Conservation (phyloP, 2,329 filamentous ascomycete species). For the Aspergillus sp. region DNA sequence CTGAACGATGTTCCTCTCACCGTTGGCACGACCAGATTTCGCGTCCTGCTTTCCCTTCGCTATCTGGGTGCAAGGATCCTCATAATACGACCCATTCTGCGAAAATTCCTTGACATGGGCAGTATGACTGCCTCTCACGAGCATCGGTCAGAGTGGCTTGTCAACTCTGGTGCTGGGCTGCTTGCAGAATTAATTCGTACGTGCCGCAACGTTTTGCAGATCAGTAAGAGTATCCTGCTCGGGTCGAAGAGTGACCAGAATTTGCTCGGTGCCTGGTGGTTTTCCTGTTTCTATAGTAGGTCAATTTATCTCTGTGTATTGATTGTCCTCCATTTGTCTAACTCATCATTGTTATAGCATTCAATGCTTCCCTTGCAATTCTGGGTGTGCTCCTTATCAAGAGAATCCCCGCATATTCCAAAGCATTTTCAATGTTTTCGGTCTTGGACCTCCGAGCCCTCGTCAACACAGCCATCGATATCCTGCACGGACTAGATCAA, state of each 20-base stretch:
- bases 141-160: background rate
- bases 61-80: constrained; percentile 16
- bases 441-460: constrained; percentile 1
- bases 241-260: constrained; percentile 16
- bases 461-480: constrained; percentile 16
- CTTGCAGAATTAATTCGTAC: constrained; percentile 11
- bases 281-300: constrained; percentile 22
- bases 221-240: constrained; percentile 18
- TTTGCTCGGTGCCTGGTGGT: constrained; percentile 22
- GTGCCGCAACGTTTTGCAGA: constrained; percentile 14
- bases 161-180: constrained; percentile 6
- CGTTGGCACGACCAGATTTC: constrained; percentile 13
- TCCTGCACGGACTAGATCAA: constrained; percentile 16
- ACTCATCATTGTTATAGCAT: background rate
- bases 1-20: constrained; percentile 11
- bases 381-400: background rate
- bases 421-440: background rate
- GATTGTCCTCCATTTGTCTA: background rate
- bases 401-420: background rate
- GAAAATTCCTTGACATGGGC: background rate
- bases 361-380: constrained; percentile 6
- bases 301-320: background rate
- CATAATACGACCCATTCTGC: constrained; percentile 11
- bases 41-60: constrained; percentile 19
- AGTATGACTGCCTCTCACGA: background rate